Evolutionary conservation across 2,329 filamentous ascomycete species (phyloP).

Genomic region (Lasiodiplodia sp.): DNA sequence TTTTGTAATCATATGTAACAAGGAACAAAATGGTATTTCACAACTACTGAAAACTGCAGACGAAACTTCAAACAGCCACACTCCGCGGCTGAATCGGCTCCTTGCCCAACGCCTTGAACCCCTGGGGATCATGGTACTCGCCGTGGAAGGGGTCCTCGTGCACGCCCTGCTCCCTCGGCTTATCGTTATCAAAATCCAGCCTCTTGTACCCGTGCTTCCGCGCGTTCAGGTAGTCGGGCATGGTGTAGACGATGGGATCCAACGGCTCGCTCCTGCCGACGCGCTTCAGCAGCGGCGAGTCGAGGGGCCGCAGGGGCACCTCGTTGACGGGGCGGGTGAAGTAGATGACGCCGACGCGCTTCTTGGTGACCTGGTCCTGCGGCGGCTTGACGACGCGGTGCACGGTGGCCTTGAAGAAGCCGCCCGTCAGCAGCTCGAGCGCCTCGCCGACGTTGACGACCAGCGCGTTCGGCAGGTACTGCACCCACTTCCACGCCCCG

Average conservation of each 20-base stretch:
- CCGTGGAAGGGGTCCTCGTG: constrained; percentile 18
- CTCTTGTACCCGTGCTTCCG: constrained; percentile 16
- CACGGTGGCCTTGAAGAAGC: constrained; percentile 56
- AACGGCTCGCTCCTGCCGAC: not conserved
- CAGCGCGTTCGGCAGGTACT: constrained; percentile 38
- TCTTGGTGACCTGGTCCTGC: constrained; percentile 46
- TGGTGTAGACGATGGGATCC: not conserved
- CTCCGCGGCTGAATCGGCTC: not conserved
- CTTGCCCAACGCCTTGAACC: not conserved
- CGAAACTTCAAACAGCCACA: constrained; percentile 1
- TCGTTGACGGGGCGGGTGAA: constrained; percentile 39
- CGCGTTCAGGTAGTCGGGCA: constrained; percentile 5
- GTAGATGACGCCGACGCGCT: constrained; percentile 39
- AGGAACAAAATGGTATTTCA: not conserved
- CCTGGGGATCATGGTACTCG: constrained; percentile 3
- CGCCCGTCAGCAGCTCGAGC: constrained; percentile 55
- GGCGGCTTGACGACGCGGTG: constrained; percentile 55
- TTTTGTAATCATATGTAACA: not conserved
- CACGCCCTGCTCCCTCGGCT: constrained; percentile 9
- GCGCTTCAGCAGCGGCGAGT: not conserved
- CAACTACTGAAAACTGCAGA: not conserved
- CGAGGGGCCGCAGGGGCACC: not conserved
- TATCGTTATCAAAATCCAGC: constrained; percentile 15
- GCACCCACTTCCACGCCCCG: constrained; percentile 38
- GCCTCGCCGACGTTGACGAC: constrained; percentile 41